phyloP scores from a whole-genome alignment of 2,329 filamentous ascomycete species.

The Ophiostoma montium region DNA sequence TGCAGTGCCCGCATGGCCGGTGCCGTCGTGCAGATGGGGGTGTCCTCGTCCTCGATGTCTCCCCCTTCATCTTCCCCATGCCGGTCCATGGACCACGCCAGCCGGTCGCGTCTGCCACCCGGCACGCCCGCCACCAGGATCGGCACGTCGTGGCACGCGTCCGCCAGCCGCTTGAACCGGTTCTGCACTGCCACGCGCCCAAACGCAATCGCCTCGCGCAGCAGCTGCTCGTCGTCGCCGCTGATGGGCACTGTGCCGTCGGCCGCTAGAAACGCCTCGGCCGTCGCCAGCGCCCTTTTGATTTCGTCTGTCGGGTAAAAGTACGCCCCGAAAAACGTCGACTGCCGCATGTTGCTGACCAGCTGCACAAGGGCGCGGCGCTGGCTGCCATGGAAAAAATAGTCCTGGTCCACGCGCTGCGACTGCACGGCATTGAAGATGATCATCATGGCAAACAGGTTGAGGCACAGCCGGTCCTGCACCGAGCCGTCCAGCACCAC shows the following conservation, averaged over 20 bases:
- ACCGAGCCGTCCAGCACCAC: constrained; percentile 67
- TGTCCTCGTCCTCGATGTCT: constrained; percentile 11
- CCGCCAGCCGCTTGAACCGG: constrained; percentile 50
- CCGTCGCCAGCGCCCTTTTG: constrained; percentile 47
- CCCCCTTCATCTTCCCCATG: constrained; percentile 21
- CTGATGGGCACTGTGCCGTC: constrained; percentile 46
- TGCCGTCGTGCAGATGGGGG: constrained; percentile 31
- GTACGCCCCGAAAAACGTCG: constrained; percentile 72
- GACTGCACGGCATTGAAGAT: constrained; percentile 81
- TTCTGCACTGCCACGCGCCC: constrained; percentile 47
- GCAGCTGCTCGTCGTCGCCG: constrained; percentile 42
- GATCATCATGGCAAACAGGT: constrained; percentile 73
- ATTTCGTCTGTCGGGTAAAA: constrained; percentile 57
- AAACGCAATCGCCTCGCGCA: constrained; percentile 51
- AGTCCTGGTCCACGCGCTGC: constrained; percentile 69
- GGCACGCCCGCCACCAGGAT: constrained; percentile 58
- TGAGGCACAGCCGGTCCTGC: constrained; percentile 71
- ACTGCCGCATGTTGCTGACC: constrained; percentile 66
- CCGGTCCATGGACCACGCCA: constrained; percentile 50
- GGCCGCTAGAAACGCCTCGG: constrained; percentile 51
- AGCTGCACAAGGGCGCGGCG: constrained; percentile 50
- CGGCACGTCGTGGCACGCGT: constrained; percentile 62
- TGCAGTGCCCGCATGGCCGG: constrained; percentile 39
- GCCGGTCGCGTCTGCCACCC: constrained; percentile 29
- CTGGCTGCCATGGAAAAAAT: constrained; percentile 73